Base-by-base conservation (phyloP, 2,329 filamentous ascomycete genomes). In the Claviceps capensis region DNA sequence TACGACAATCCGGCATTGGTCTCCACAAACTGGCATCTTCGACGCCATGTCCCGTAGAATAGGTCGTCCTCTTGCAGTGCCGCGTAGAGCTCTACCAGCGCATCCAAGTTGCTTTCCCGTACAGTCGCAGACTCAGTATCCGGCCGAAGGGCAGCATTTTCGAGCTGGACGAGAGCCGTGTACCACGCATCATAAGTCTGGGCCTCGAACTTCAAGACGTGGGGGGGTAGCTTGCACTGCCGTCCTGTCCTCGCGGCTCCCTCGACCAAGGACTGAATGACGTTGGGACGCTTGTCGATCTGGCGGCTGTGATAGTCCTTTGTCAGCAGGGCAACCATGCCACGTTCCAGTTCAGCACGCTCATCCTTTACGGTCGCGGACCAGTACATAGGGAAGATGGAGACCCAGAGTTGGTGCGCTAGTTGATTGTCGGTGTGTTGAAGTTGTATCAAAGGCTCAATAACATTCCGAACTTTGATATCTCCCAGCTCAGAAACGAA, bases 131-230 rank as follows among this genome's bases (percentile, higher is more conserved):
- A 95, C 60, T 97, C 90, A 42, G 89, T 81, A 51, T 89, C 79
- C 0, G 93, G 90, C 49, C 82, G 82, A 62, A 95, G 84, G 8
- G 88, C 89, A 30, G 86, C 82, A 53, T 95, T 88, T 66, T 99
- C 93, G 56, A 98, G 81, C 61, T 93, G 90, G 14, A 85, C 83
- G 22, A 95, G 78, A 14, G 88, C 88, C n/a, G 88, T 90, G 64
- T 98, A 98, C 94, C 93, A 98, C 0, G 85, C 87, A 67, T 96
- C 90, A 64, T 95, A 98, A 0, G 88, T 95, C 65, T 87, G 88
- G 19, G 89, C 91, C 52, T 94, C 79, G 60, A 90, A 97, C 64
- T 98, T 98, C 71, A 98, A 82, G 40, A 97, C 88, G 62, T 98
- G 93, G 0, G 93, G 88, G 6, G 93, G 93, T 48, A 98, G 82